phyloP scores from a whole-genome alignment of 2,329 filamentous ascomycete genomes.

The Trichoderma sp. region DNA sequence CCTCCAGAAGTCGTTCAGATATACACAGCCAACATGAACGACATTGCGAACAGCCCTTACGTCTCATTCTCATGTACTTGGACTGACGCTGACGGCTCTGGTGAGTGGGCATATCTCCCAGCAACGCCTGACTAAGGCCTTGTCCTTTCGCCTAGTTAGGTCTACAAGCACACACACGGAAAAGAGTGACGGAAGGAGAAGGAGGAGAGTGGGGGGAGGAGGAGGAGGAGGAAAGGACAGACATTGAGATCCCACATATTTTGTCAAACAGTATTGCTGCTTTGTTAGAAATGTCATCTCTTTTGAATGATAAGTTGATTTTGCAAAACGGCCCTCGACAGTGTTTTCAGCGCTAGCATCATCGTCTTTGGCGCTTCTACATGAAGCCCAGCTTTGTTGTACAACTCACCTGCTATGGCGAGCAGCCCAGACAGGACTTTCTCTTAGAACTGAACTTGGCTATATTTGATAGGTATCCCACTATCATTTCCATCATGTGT shows the following conservation, averaged over 20 bases:
- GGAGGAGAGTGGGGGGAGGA: neutral
- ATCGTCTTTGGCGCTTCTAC: neutral
- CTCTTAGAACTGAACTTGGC: neutral
- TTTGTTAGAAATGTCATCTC: neutral
- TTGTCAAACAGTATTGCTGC: neutral
- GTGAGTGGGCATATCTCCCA: constrained; percentile 62
- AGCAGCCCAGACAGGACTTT: accelerated
- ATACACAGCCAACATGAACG: constrained; percentile 45
- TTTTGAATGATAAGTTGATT: neutral
- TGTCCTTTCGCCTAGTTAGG: neutral
- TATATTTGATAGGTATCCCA: neutral
- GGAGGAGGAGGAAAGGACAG: too few relatives aligned
- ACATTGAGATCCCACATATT: neutral
- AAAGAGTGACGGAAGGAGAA: neutral
- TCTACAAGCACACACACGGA: neutral
- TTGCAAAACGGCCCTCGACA: neutral
- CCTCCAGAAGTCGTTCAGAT: constrained; percentile 55
- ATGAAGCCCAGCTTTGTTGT: neutral
- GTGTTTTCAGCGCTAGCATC: neutral
- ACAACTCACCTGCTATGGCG: neutral
- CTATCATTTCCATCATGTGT: neutral
- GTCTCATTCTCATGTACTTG: constrained; percentile 42
- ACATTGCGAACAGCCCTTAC: constrained; percentile 40
- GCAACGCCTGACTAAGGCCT: constrained; percentile 40
- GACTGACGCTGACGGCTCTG: constrained; percentile 34